Conservation (phyloP, 2,329 filamentous ascomycete species). For the Fusarium caatingaense region DNA sequence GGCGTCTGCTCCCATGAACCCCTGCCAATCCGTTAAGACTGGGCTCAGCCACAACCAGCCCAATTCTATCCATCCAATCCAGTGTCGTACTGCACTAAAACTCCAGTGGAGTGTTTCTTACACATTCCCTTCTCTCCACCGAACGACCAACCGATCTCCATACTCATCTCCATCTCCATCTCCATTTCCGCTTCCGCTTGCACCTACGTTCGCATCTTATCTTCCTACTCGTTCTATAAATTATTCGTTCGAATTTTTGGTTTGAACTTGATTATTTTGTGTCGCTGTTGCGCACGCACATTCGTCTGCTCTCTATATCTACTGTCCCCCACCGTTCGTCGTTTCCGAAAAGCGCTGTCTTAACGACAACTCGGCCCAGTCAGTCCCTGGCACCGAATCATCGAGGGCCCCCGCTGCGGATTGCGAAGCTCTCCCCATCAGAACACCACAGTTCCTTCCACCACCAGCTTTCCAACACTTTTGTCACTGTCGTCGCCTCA, state of each 20-base stretch:
- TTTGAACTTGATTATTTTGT: neutral
- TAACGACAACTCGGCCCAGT: constrained; percentile 30
- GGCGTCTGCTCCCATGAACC: constrained; percentile 19
- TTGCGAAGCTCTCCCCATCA: constrained; percentile 39
- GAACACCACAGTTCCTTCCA: constrained; percentile 31
- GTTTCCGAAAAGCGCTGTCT: constrained; percentile 28
- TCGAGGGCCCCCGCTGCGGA: constrained; percentile 28
- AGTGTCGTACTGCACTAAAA: neutral
- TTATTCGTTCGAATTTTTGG: constrained; percentile 1
- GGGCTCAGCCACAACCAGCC: constrained; percentile 40
- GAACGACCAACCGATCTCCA: constrained; percentile 28
- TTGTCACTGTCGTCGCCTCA: constrained; percentile 11
- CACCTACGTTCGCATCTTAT: constrained; percentile 9
- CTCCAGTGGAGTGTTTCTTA: constrained; percentile 16
- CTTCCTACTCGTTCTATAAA: neutral
- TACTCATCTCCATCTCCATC: constrained; percentile 18
- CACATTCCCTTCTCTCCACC: constrained; percentile 34
- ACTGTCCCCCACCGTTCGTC: constrained; percentile 19
- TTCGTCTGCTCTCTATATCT: constrained; percentile 3
- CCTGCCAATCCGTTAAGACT: constrained; percentile 4
- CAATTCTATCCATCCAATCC: constrained; percentile 30
- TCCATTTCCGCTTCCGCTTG: constrained; percentile 9
- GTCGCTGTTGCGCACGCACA: constrained; percentile 6
- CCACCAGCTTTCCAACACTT: constrained; percentile 23
- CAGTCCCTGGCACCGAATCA: constrained; percentile 32